Base-by-base conservation (phyloP, 1,284 basidiomycete species). In the Coniferiporia sulphurascens region DNA sequence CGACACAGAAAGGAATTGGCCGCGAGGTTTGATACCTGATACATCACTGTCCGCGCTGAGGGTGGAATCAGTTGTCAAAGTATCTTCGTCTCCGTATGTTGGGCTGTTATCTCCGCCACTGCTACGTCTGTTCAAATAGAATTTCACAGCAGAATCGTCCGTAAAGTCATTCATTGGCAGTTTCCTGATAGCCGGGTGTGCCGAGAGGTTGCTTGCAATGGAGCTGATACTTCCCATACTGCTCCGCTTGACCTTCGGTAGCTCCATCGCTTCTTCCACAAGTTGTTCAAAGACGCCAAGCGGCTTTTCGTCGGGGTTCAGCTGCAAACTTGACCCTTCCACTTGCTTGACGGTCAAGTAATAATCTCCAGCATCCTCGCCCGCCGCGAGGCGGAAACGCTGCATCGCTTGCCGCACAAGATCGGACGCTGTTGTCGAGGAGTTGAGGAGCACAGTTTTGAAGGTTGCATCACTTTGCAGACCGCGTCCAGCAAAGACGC, bases 141-240 rank as follows among this genome's bases (percentile, higher is more conserved):
- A 92, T 73, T 98, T 98, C 73, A 98, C 95, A 0, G 89, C 87
- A 9, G 93, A 94, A 69, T 98, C 95, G 65, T 99, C 96, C 56
- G 91, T 93, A 70, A 95, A 99, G 71, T 98, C 96, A 66, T 94
- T 96, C 91, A 95, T 94, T 36, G 91, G 86, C 38, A 98, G 75
- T 66, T 92, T 91, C 66, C 86, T 87, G 73, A 98, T 98, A 15
- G 95, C 94, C 9, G 95, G 95, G 68, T 97, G 91, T 79, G 91
- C 86, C 7, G 89, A 93, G 32, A 98, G 77, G 67, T 96, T 95
- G 68, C 92, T 95, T 41, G 87, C 80, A 32, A 99, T 81, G 6
- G 93, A 96, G 66, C 87, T 93, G 67, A 99, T 95, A 67, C 93
- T 95, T 38, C 93, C 92, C 58, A 98, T 86, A 62, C 91, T 94